These are phyloP conservation scores for Apiotrichum akiyoshidainum DNA, from an alignment of 1,284 basidiomycete genomes.

Conservation along the genomic window DNA sequence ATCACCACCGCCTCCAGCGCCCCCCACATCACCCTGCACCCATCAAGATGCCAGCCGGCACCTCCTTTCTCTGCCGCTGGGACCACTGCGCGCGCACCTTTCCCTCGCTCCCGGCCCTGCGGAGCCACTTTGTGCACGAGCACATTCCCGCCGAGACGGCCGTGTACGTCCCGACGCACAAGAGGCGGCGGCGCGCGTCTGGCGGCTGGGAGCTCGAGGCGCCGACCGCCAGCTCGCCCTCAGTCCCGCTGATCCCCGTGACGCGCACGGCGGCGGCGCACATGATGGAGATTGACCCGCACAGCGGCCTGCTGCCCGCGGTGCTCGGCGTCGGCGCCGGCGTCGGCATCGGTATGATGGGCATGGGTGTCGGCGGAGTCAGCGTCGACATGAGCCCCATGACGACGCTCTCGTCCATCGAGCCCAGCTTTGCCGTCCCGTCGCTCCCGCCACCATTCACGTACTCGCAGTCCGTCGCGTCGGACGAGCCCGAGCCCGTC, in stretches of 20 bases:
- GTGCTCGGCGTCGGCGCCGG: background rate
- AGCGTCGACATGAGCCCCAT: background rate
- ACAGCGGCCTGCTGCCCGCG: no score
- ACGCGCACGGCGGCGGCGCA: no score
- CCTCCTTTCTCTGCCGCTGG: slow-evolving; percentile 18
- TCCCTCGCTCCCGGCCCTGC: slow-evolving; percentile 5
- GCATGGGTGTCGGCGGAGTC: no score
- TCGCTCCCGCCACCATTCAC: slow-evolving; percentile 1
- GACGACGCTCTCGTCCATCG: background rate
- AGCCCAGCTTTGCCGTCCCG: background rate
- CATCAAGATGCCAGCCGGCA: background rate
- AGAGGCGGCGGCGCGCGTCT: slow-evolving; percentile 12
- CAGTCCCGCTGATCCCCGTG: no score
- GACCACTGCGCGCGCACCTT: slow-evolving; percentile 15
- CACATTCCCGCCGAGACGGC: slow-evolving; percentile 15
- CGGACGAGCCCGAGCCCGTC: background rate
- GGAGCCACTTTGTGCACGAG: slow-evolving; percentile 10
- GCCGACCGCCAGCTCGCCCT: background rate
- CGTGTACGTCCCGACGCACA: slow-evolving; percentile 11
- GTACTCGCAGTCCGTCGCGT: background rate
- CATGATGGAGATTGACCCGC: no score
- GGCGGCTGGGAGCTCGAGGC: slow-evolving; percentile 16
- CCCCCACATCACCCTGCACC: background rate
- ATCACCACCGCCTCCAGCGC: background rate
- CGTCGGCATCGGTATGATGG: no score